phyloP scores from a whole-genome alignment of 331 rosid species.

The Saraca asoca region DNA sequence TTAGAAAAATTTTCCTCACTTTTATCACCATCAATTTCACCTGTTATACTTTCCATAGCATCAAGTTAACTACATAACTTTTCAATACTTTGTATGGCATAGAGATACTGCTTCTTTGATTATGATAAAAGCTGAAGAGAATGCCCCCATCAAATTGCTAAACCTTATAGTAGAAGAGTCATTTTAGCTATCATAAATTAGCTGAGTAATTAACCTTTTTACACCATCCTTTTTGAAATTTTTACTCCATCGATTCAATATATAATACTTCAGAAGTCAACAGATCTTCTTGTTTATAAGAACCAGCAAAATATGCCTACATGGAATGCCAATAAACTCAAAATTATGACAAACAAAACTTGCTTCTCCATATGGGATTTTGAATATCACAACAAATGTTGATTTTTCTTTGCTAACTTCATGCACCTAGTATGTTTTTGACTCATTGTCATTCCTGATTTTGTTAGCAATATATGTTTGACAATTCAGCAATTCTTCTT shows the following conservation, averaged over 20 bases:
- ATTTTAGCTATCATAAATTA: no score
- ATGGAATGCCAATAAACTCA: neutral
- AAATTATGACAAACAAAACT: neutral
- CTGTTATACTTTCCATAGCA: neutral
- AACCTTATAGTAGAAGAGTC: neutral
- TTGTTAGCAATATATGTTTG: neutral
- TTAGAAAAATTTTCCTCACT: no score
- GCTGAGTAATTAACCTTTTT: no score
- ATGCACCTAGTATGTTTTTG: neutral
- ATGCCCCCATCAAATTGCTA: neutral
- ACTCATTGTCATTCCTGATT: neutral
- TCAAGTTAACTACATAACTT: neutral
- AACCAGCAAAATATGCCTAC: no score
- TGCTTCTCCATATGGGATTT: neutral
- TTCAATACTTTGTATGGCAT: neutral
- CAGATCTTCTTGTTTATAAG: no score
- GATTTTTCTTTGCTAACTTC: neutral
- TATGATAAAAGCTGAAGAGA: neutral
- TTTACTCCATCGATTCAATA: neutral
- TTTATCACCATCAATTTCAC: no score
- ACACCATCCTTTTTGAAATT: no score
- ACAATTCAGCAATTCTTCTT: neutral
- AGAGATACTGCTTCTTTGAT: neutral
- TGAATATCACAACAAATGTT: no score
- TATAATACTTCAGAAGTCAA: neutral